A percentile compares a stretch with the other conserved stretches of the same genome.
Conservation (phyloP, 495 filamentous ascomycete genomes). For the Bacidia rubella region DNA sequence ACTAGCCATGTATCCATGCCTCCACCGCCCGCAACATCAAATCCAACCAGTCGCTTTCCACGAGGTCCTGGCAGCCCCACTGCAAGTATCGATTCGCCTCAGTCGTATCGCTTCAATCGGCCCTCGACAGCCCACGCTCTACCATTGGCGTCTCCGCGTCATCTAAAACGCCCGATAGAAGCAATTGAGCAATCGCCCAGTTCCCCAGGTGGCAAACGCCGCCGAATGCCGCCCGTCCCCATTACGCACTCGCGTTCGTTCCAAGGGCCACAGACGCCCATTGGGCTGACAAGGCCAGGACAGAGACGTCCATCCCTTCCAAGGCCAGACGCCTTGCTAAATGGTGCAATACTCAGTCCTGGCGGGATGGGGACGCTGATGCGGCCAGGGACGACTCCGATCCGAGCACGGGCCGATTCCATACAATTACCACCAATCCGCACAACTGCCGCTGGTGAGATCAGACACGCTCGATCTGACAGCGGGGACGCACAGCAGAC, state of each 20-base stretch:
- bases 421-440: conserved; percentile 49
- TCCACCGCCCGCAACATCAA: conserved; percentile 5
- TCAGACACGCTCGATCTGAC: conserved; percentile 5
- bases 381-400: conserved; percentile 19
- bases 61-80: conserved; percentile 11
- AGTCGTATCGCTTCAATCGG: conserved; percentile 1
- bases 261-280: conserved; percentile 11
- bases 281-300: conserved; percentile 8
- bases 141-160: conserved; percentile 1
- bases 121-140: neutral
- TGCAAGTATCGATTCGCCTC: neutral
- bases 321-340: conserved; percentile 16
- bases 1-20: conserved; percentile 3
- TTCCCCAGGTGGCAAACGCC: conserved; percentile 3
- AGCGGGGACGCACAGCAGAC: conserved; percentile 21
- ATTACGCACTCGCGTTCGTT: neutral
- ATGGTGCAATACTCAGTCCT: conserved; percentile 8
- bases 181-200: neutral
- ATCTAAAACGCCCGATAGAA: neutral
- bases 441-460: conserved; percentile 17
- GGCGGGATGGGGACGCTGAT: conserved; percentile 29
- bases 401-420: conserved; percentile 26
- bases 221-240: neutral
- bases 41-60: conserved; percentile 4
- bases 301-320: conserved; percentile 18